Percentiles rank a stretch among this genome's conserved stretches.
Evolutionary conservation across 2,329 filamentous ascomycete genomes (phyloP).

Genomic region (Xylaria polymorpha): DNA sequence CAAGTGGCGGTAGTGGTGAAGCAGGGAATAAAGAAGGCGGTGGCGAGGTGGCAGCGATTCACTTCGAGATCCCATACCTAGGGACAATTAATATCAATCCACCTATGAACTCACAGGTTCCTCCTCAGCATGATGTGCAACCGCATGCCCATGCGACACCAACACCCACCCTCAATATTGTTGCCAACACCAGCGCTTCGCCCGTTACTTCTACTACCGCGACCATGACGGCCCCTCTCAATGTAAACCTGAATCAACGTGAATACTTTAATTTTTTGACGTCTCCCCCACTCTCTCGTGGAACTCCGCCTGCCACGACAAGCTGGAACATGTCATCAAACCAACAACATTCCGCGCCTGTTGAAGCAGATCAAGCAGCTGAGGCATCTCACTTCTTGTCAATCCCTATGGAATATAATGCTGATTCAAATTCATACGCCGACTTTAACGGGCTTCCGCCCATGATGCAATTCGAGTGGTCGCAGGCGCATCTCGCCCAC

Average conservation of each 20-base stretch:
- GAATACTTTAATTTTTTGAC: slow-evolving; percentile 15
- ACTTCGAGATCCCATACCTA: slow-evolving; percentile 59
- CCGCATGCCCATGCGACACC: slow-evolving; percentile 26
- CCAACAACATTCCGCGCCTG: slow-evolving; percentile 9
- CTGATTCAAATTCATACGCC: slow-evolving; percentile 21
- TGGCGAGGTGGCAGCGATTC: slow-evolving; percentile 45
- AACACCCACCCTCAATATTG: slow-evolving; percentile 6
- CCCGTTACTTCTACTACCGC: not conserved
- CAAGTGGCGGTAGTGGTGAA: slow-evolving; percentile 23
- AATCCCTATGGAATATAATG: slow-evolving; percentile 33
- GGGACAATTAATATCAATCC: slow-evolving; percentile 59
- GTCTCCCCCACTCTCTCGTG: not conserved
- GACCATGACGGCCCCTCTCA: not conserved
- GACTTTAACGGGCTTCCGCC: slow-evolving; percentile 27
- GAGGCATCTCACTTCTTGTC: slow-evolving; percentile 30
- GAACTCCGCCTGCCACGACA: slow-evolving; percentile 15
- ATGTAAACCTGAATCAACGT: not conserved
- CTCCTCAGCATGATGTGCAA: slow-evolving; percentile 26
- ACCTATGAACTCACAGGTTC: slow-evolving; percentile 5
- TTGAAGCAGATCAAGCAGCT: slow-evolving; percentile 21
- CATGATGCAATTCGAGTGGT: slow-evolving; percentile 45
- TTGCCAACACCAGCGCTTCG: not conserved
- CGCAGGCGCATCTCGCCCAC: slow-evolving; percentile 39
- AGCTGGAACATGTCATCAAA: slow-evolving; percentile 22
- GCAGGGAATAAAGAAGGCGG: slow-evolving; percentile 26